Evolutionary conservation across 805 yeast genomes (phyloP), one percentile per base, ranked within the genome.

Genomic region (Candida arabinofermentans): DNA sequence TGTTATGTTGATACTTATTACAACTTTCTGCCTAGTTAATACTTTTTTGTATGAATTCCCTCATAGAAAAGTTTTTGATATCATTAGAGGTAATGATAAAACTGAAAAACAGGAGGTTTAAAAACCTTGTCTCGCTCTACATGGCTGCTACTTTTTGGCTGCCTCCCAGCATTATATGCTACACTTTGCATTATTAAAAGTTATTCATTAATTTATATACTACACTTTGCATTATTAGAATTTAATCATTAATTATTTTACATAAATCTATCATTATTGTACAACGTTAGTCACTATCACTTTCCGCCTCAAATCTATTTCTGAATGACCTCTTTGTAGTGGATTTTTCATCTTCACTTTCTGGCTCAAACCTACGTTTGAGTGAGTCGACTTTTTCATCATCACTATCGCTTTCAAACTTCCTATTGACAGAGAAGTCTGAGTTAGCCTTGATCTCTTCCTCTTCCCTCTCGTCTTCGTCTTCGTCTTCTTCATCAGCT

Each of bases 1-100:
- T 0, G 69, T 67, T 12, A 55, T 70, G 2, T 72, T 81, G 37
- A 64, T 82, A 9, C 13, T 73, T 0, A 64, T 79, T 43, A 67
- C 76, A 3, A 47, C 71, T 0, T 47, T 50, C 19, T 76, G 80
- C 58, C 41, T 77, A 54, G 23, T 66, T 3, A 58, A 63, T 26
- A 62, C 70, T 2, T 24, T 64, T 16, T 37, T 62, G 3, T 54
- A 44, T 24, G 66, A 64, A 32, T 41, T 62, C 6, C 71, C 72
- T 5, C 46, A 44, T 40, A 36, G 31, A 13, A 35, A 41, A 21
- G 26, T 52, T 10, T 21, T 22, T 4, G 32, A 33, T 8, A 35
- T 38, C 24, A 14, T 45, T 21, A 23, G 31, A 31, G 36, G 36
- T 34, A 31, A 32, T 30, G 31, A 21, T 17, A 14, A 8, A 2